phyloP scores from a whole-genome alignment of 2,329 filamentous ascomycete genomes.

The Rhynchosporium graminicola region DNA sequence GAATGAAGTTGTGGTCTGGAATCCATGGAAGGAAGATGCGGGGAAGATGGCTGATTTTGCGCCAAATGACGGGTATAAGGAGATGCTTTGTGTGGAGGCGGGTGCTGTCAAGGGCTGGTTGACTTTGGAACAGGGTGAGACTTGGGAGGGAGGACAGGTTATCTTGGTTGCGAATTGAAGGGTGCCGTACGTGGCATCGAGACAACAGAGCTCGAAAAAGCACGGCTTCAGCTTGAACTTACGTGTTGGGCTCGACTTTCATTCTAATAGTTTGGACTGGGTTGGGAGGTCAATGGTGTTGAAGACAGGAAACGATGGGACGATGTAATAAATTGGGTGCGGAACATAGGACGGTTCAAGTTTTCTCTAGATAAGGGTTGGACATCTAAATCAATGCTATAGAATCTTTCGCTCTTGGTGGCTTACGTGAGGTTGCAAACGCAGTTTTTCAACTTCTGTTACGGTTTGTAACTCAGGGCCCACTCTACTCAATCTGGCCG shows the following conservation, averaged over 20 bases:
- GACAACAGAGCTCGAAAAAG: neutral
- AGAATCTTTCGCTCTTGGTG: constrained; percentile 3
- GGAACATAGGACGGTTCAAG: neutral
- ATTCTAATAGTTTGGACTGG: neutral
- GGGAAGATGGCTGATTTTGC: constrained; percentile 81
- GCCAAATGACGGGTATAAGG: constrained; percentile 85
- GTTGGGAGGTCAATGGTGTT: neutral
- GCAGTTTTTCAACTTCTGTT: neutral
- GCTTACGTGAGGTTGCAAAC: neutral
- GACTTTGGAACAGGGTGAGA: constrained; percentile 77
- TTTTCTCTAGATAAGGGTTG: constrained; percentile 1
- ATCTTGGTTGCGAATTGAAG: constrained; percentile 23
- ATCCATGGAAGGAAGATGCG: constrained; percentile 89
- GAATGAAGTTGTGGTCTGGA: constrained; percentile 91
- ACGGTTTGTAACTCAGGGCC: neutral
- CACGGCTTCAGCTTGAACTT: neutral
- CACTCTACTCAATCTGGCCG: neutral
- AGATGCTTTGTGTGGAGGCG: constrained; percentile 94
- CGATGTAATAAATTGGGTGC: neutral
- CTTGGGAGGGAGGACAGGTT: constrained; percentile 56
- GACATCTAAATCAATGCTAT: constrained; percentile 11
- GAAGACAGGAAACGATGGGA: neutral
- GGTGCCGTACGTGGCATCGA: neutral
- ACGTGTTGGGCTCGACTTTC: neutral
- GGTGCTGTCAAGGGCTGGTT: constrained; percentile 82